phyloP scores from a whole-genome alignment of 768 basidiomycete species.

The Chalciporus chontae region DNA sequence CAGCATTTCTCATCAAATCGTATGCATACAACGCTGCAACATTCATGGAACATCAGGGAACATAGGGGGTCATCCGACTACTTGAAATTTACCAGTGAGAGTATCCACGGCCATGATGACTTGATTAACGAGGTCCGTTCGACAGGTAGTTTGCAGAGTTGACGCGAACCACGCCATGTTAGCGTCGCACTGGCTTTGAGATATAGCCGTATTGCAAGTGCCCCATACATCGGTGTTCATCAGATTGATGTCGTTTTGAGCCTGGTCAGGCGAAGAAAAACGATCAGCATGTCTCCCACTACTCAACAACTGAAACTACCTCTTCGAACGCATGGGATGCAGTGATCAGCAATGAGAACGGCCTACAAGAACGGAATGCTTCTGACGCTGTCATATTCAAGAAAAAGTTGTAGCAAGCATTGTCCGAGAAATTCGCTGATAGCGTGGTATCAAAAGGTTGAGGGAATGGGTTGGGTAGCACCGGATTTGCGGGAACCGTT shows the following conservation, averaged over 20 bases:
- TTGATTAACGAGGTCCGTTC: conserved; percentile 47
- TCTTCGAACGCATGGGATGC: conserved; percentile 51
- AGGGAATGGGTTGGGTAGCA: conserved; percentile 72
- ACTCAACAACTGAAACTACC: conserved; percentile 36
- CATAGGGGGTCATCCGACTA: neutral
- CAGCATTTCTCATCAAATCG: conserved; percentile 54
- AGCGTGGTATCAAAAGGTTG: conserved; percentile 68
- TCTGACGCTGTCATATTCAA: conserved; percentile 62
- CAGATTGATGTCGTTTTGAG: conserved; percentile 55
- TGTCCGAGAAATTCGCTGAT: conserved; percentile 61
- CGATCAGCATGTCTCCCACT: neutral
- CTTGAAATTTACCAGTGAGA: conserved; percentile 45
- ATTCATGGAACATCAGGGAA: neutral
- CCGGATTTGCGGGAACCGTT: conserved; percentile 35
- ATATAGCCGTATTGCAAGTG: conserved; percentile 63
- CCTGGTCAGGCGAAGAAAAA: conserved; percentile 38
- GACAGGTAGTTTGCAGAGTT: conserved; percentile 48
- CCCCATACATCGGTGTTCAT: conserved; percentile 75
- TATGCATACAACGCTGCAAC: conserved; percentile 59
- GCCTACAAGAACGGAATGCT: conserved; percentile 70
- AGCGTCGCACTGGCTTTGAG: conserved; percentile 48
- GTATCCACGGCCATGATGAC: conserved; percentile 54
- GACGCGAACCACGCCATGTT: conserved; percentile 68
- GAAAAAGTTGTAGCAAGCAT: conserved; percentile 68
- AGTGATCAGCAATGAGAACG: conserved; percentile 64